Base-by-base conservation (phyloP, 2,329 filamentous ascomycete species). In the Leptographium wingfieldii region DNA sequence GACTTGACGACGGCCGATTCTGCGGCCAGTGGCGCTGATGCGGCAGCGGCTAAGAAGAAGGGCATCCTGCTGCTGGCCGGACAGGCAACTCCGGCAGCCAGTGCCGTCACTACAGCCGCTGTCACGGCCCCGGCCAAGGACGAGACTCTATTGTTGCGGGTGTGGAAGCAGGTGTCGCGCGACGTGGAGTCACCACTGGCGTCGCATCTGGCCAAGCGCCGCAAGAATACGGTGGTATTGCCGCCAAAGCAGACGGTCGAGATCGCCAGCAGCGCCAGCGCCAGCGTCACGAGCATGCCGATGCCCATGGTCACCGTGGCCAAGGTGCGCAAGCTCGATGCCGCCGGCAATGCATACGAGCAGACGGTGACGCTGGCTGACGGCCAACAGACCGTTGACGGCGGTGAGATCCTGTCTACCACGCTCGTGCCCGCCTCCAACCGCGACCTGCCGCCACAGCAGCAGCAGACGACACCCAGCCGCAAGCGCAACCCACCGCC, bases 311-410 rank as follows among this genome's bases (percentile, higher is more conserved):
- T 94, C 67, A 86, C 88, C 9, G 87, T 87, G 67, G 90, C 88
- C 0, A 94, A 87, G 27, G 88, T 96, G 58, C 84, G 88, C 66
- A 85, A 87, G 65, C 76, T 86, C 12, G 90, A 95, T 69, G 85
- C 86, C 5, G 83, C 84, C 1, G 92, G 92, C 29, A 92, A 92
- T 66, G 80, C 89, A 11, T 90, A 88, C 62, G 85, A 92, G 2
- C 90, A 94, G 70, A 90, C 95, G 67, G 84, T 94, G 9, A 87
- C 90, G 25, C 80, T 95, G 4, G 82, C 84, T 5, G 88, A 92
- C 60, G 91, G 90, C 0, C 88, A 94, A 69, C 76, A 78, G 69
- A 76, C 77, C 5, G 80, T 95, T 3, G 12, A 14, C 1, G 88
- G 92, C 64, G 90, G 90, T 60, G 91, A 96, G 69, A 85, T 96